phyloP scores from a whole-genome alignment of 345 rosid genomes.

The Populus euphratica region DNA sequence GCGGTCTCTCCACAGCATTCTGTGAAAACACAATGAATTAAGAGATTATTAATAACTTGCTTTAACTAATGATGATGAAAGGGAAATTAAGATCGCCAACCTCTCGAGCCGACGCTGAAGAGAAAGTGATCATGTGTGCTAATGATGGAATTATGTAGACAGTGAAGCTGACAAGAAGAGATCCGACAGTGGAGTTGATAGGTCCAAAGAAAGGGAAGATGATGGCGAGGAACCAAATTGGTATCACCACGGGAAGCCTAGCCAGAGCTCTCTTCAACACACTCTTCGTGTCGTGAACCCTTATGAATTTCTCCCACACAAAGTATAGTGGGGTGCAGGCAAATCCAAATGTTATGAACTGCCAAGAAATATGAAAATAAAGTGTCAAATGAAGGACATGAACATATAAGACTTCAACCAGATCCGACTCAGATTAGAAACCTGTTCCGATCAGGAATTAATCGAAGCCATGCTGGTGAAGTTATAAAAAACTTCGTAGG shows the following conservation, averaged over 20 bases:
- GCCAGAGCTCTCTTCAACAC: constrained; percentile 72
- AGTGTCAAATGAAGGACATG: neutral
- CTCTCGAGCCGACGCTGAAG: constrained; percentile 81
- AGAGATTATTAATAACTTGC: neutral
- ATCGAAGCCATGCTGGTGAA: too few relatives aligned
- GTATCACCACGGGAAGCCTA: constrained; percentile 90
- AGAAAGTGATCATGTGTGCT: constrained; percentile 91
- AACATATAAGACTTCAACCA: neutral
- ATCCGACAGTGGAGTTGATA: constrained; percentile 92
- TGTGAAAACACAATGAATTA: constrained; percentile 17
- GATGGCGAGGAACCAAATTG: constrained; percentile 95
- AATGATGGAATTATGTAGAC: constrained; percentile 87
- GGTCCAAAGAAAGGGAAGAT: constrained; percentile 97
- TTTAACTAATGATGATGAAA: neutral
- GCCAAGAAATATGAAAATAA: constrained; percentile 6
- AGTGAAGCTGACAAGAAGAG: constrained; percentile 92
- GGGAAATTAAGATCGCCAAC: constrained; percentile 25
- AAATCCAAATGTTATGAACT: constrained; percentile 97
- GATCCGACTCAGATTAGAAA: too few relatives aligned
- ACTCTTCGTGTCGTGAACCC: constrained; percentile 79
- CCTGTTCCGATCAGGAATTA: too few relatives aligned
- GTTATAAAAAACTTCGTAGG: neutral
- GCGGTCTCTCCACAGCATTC: constrained; percentile 92
- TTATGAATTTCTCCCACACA: constrained; percentile 90
- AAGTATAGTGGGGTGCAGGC: constrained; percentile 97